Base-by-base conservation (phyloP, 305 asterid genomes). In the Rubia balearica region DNA sequence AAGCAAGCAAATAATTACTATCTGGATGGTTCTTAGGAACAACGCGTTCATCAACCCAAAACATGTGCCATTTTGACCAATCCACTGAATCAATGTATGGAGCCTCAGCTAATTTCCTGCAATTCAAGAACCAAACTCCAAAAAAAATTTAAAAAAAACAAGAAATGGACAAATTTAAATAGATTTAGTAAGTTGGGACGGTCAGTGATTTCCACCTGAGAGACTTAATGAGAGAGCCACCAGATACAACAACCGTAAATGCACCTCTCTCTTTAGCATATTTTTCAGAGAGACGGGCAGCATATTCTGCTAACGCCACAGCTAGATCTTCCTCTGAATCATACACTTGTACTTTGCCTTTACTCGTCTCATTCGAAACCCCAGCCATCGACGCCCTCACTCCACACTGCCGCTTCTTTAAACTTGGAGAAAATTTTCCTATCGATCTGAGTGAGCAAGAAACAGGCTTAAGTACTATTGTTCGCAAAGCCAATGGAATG, bases 191-290 rank as follows among this genome's bases (percentile, higher is more conserved):
- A n/a, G 16, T 64, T 3, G 38, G 21, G 1, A 24, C 10, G 48
- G 43, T 19, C 36, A 65, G 2, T 19, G 13, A 7, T 41, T 42
- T 17, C 62, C 7, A 90, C 98, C 98, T 87, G 61, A 92, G 96
- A 60, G 86, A 85, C 70, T 90, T 87, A 64, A 92, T 83, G 49
- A 92, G 92, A 66, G 93, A 89, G 41, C 98, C 98, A 57, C 98
- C 96, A 53, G 97, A 90, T 22, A 93, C 68, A 61, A 87, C 98
- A 27, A 92, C 94, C 4, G 96, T 84, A 56, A 92, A 92, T 55
- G 85, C 84, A 42, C 51, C 79, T 57, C 88, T 79, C 67, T 83
- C 83, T 61, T 69, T 79, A 60, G 84, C 77, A 48, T 86, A 56
- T 49, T 73, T 76, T 45, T 70, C 69, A 9, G 95, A 80, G 9